Conservation (phyloP, 2,329 filamentous ascomycete species). For the Verticillium longisporum region DNA sequence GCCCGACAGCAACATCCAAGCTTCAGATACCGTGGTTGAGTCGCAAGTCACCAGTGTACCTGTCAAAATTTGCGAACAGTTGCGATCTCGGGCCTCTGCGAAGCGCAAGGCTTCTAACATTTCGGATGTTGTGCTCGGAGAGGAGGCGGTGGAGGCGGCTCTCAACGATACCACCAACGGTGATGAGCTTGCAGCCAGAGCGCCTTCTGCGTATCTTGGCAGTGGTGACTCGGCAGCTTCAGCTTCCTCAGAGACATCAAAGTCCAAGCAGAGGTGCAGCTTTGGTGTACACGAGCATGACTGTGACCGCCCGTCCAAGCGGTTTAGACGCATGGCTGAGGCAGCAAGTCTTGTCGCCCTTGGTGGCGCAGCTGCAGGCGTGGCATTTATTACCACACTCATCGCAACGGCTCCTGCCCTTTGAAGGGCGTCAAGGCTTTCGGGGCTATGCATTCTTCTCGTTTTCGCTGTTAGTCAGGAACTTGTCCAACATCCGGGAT, state of each 20-base stretch:
- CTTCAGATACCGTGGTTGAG: not conserved
- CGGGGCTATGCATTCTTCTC: not conserved
- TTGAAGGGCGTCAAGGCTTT: not conserved
- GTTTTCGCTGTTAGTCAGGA: no score
- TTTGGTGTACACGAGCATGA: not conserved
- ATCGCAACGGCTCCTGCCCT: slow-evolving; percentile 31
- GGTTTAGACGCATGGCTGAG: slow-evolving; percentile 20
- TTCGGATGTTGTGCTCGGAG: slow-evolving; percentile 11
- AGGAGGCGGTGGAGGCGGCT: slow-evolving; percentile 7
- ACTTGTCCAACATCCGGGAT: not conserved
- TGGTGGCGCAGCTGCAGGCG: slow-evolving; percentile 25
- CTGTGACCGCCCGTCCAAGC: slow-evolving; percentile 16
- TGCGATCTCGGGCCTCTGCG: not conserved
- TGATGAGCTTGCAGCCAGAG: not conserved
- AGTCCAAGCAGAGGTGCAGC: not conserved
- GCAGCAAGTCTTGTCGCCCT: slow-evolving; percentile 27
- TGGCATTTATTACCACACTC: slow-evolving; percentile 26
- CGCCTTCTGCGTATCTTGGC: not conserved
- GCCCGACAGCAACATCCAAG: not conserved
- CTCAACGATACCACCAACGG: not conserved
- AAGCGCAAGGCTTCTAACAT: slow-evolving; percentile 27
- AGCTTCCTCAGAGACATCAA: not conserved
- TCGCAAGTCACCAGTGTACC: not conserved
- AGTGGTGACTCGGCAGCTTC: not conserved
- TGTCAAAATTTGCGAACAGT: not conserved